Base-by-base conservation (phyloP, 1,284 basidiomycete genomes). In the Neolentinus lepideus region DNA sequence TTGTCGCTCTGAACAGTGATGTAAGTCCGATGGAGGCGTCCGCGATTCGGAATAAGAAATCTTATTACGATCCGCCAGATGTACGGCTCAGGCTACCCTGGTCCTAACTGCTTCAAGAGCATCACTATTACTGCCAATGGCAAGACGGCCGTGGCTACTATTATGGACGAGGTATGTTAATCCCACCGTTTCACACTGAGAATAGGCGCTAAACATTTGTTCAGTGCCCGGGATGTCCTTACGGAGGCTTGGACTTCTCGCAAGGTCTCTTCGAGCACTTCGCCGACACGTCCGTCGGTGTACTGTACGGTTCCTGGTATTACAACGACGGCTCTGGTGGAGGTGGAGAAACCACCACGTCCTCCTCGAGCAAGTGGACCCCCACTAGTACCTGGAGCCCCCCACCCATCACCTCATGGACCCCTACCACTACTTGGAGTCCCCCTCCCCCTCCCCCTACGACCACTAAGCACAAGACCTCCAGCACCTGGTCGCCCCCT, bases 241-340 rank as follows among this genome's bases (percentile, higher is more conserved):
- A 69, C 47, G 84, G 80, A 33, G 90, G 80, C 45, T 80, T 97
- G 56, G 94, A 97, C 74, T 76, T 95, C 59, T 88, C 89, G 24
- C 67, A 69, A 11, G 78, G 84, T 54, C 80, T 97, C 47, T 97
- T 97, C 75, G 53, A 64, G 2, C 78, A 71, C 70, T 86, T 89
- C 58, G 78, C 77, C 0, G 19, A 64, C 26, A 64, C 72, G 58
- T 60, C 62, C 52, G 64, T 55, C 0, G 90, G 89, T 57, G 74
- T 83, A 21, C 60, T 92, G 52, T 71, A 71, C 53, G 83, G 83
- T 56, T 62, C 65, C 19, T 90, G 87, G 88, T 69, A 60, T 60
- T 81, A 72, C 68, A 58, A 51, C 26, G 45, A 54, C 36, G 55
- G 54, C 55, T 50, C 47, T 22, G 47, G 47, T n/a, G 47, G 47